A percentile compares a stretch with the other conserved stretches of the same genome.
phyloP scores from a whole-genome alignment of 495 filamentous ascomycete species.

The Collariella sp. region DNA sequence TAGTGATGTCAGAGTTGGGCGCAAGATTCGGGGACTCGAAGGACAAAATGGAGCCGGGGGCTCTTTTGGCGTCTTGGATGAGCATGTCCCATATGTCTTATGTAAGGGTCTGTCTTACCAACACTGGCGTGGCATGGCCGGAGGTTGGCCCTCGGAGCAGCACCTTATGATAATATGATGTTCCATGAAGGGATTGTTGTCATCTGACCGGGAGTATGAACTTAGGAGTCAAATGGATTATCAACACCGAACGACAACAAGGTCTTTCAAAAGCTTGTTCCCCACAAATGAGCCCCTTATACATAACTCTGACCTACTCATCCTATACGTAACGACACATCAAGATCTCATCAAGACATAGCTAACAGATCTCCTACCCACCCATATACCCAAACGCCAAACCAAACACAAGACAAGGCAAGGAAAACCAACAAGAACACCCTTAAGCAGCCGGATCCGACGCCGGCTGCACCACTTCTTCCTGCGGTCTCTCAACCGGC shows the following conservation, averaged over 20 bases:
- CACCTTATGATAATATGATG: slow-evolving; percentile 12
- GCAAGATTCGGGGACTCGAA: not conserved
- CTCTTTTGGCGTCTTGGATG: slow-evolving; percentile 12
- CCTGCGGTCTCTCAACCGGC: slow-evolving; percentile 56
- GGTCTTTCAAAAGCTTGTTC: no score
- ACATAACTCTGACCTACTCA: not conserved
- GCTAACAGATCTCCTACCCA: not conserved
- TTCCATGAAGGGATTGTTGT: not conserved
- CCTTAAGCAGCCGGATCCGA: slow-evolving; percentile 32
- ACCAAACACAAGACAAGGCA: not conserved
- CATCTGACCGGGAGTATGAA: no score
- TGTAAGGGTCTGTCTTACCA: slow-evolving; percentile 1
- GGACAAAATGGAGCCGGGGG: not conserved
- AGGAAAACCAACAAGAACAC: not conserved
- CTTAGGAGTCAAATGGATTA: no score
- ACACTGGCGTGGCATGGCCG: not conserved
- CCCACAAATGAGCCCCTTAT: not conserved
- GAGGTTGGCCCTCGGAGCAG: not conserved
- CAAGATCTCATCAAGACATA: not conserved
- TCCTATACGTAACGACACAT: not conserved
- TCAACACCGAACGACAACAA: no score
- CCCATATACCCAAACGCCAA: slow-evolving; percentile 8
- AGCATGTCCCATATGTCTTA: slow-evolving; percentile 2
- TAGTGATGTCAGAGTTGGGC: not conserved
- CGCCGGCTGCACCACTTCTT: slow-evolving; percentile 24